Evolutionary conservation across 495 filamentous ascomycete species (phyloP).

Genomic region (Recurvomyces mirabilis): DNA sequence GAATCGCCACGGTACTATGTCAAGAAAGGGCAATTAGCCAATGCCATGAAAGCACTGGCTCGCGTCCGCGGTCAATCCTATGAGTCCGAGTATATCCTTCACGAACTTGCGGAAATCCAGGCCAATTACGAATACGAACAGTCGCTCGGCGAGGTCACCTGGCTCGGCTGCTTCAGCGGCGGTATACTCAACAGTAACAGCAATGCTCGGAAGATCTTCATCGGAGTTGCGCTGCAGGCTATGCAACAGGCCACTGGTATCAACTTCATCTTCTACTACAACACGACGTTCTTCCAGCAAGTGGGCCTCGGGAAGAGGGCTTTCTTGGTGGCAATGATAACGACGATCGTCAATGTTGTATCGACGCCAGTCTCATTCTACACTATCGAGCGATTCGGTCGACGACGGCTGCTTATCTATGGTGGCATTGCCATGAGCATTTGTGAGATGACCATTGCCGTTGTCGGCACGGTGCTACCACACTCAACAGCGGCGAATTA

Average conservation of each 20-base stretch:
- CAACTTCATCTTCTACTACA: slow-evolving; percentile 42
- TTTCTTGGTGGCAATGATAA: slow-evolving; percentile 72
- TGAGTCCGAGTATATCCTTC: slow-evolving; percentile 54
- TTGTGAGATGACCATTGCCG: slow-evolving; percentile 77
- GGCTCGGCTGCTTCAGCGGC: slow-evolving; percentile 58
- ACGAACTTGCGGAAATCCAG: slow-evolving; percentile 63
- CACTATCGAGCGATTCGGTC: slow-evolving; percentile 69
- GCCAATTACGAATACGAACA: slow-evolving; percentile 56
- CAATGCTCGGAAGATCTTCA: slow-evolving; percentile 62
- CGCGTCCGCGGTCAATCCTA: slow-evolving; percentile 41
- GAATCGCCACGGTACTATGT: slow-evolving; percentile 33
- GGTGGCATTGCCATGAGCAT: slow-evolving; percentile 71
- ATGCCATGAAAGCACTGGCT: slow-evolving; percentile 42
- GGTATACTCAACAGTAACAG: slow-evolving; percentile 47
- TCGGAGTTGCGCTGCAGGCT: slow-evolving; percentile 65
- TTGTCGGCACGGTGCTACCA: slow-evolving; percentile 37
- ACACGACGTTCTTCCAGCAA: slow-evolving; percentile 67
- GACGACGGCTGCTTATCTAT: slow-evolving; percentile 70
- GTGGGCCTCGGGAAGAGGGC: slow-evolving; percentile 57
- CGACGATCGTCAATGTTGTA: slow-evolving; percentile 72
- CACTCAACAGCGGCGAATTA: slow-evolving; percentile 20
- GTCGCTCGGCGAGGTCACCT: slow-evolving; percentile 34
- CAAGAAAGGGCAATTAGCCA: slow-evolving; percentile 29
- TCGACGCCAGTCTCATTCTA: slow-evolving; percentile 76
- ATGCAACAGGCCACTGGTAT: slow-evolving; percentile 62